phyloP scores from a whole-genome alignment of 306 rosid species.

The Rosa persica region DNA sequence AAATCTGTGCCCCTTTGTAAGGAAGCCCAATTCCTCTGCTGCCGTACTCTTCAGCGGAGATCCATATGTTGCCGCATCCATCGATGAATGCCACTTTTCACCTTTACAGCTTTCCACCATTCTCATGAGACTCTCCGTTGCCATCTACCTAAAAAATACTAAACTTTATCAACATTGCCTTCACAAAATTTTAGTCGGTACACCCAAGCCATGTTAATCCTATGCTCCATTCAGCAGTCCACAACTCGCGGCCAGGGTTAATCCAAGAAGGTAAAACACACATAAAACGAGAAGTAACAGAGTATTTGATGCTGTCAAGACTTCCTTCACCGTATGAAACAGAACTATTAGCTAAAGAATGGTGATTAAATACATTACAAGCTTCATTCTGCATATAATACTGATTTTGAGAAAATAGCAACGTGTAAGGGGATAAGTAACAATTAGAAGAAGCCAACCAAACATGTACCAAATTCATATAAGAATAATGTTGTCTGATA shows the following conservation, averaged over 20 bases:
- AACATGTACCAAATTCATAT: not conserved
- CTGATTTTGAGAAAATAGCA: not conserved
- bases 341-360: slow-evolving; percentile 8
- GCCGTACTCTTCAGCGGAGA: slow-evolving; percentile 35
- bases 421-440: not conserved
- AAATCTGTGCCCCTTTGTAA: slow-evolving; percentile 33
- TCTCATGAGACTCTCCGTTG: slow-evolving; percentile 55
- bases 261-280: not conserved
- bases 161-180: not conserved
- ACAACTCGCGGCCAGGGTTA: not conserved
- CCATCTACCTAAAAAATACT: slow-evolving; percentile 33
- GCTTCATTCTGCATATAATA: not conserved
- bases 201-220: slow-evolving; percentile 9
- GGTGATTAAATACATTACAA: not conserved
- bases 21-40: slow-evolving; percentile 41
- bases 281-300: not conserved
- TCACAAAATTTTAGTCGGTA: slow-evolving; percentile 10
- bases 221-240: not conserved
- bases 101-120: slow-evolving; percentile 47
- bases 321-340: not conserved
- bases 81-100: slow-evolving; percentile 45
- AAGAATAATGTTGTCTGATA: not conserved
- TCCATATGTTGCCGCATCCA: slow-evolving; percentile 39
- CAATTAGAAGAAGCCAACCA: not conserved
- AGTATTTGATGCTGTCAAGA: not conserved